These are phyloP conservation scores for Aureobasidium mangrovei DNA, from an alignment of 2,329 filamentous ascomycete genomes.

Conservation along the genomic window DNA sequence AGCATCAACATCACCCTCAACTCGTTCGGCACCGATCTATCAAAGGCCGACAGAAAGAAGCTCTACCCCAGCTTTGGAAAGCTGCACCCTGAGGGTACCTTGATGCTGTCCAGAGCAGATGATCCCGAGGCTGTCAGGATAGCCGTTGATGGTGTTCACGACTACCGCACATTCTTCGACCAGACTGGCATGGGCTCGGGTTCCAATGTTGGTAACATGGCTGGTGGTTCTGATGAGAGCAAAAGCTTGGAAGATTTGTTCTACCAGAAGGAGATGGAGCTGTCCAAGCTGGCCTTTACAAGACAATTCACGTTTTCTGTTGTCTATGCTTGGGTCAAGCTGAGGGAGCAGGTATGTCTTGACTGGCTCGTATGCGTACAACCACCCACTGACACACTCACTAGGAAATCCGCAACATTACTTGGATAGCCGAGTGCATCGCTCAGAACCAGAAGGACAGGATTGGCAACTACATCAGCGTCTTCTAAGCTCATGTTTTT, in stretches of 20 bases:
- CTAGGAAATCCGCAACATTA: constrained; percentile 98
- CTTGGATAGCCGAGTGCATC: constrained; percentile 99
- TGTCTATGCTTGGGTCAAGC: constrained; percentile 95
- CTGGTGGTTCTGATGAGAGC: constrained; percentile 68
- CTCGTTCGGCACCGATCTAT: constrained; percentile 93
- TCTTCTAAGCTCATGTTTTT: constrained; percentile 52
- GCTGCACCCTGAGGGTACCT: constrained; percentile 84
- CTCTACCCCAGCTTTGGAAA: constrained; percentile 88
- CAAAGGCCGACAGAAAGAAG: constrained; percentile 90
- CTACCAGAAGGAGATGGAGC: constrained; percentile 99
- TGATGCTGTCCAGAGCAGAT: constrained; percentile 91
- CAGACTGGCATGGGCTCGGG: constrained; percentile 64
- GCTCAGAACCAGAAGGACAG: constrained; percentile 99
- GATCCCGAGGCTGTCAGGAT: constrained; percentile 89
- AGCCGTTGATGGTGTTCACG: constrained; percentile 83
- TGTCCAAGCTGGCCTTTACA: constrained; percentile 90
- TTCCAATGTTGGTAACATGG: constrained; percentile 73
- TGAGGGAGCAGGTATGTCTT: constrained; percentile 79
- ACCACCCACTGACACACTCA: constrained; percentile 20
- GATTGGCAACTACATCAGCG: constrained; percentile 97
- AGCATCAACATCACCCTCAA: constrained; percentile 99
- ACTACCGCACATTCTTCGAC: constrained; percentile 96
- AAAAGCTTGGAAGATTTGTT: constrained; percentile 95
- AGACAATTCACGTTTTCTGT: constrained; percentile 91
- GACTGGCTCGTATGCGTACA: not conserved